Evolutionary conservation across 306 rosid genomes (phyloP), one percentile per base, ranked within the genome.

Genomic region (Rosa multiflora): DNA sequence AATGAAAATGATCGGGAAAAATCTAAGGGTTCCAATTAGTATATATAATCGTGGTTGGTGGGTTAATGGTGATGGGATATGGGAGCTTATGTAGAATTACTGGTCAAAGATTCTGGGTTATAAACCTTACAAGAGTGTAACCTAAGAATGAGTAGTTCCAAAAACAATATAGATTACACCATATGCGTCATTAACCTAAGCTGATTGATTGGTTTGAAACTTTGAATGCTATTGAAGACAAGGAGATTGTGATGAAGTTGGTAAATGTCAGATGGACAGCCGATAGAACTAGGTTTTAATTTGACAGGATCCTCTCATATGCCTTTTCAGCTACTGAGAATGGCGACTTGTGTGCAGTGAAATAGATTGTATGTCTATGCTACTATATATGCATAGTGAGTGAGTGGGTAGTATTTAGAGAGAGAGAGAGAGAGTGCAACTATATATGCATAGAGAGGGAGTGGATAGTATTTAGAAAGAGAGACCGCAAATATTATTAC

Each of bases 261-360:
- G 83, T 80, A 80, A 67, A 61, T 14, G 79, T 75, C 75, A 58
- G n/a, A 18, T 9, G 59, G 75, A 75, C 64, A 46, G 47, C 39
- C 72, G 64, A 44, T 56, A 40, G 64, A 20, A 59, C 48, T 29
- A 68, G 69, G 21, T 68, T 59, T 68, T 75, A n/a, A 81, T 20
- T 68, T 37, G 72, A 80, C 21, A 35, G 47, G 14, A 39, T 61
- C 83, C 8, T 68, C 61, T 68, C 46, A 3, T 10, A 3, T 52
- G 39, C 14, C 15, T 52, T 67, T 43, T 11, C 72, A 29, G 37
- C 63, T 58, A 15, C 69, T 75, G 29, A 26, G 9, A 61, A 75
- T 15, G 44, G 10, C 20, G 78, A 59, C 29, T 17, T 23, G 0
- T 15, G 39, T 56, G 46, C 46, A 35, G 35, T 12, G 35, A 21